These are phyloP conservation scores for Persicaria tinctoria DNA, from an alignment of 148 eudicot species.

Conservation along the genomic window DNA sequence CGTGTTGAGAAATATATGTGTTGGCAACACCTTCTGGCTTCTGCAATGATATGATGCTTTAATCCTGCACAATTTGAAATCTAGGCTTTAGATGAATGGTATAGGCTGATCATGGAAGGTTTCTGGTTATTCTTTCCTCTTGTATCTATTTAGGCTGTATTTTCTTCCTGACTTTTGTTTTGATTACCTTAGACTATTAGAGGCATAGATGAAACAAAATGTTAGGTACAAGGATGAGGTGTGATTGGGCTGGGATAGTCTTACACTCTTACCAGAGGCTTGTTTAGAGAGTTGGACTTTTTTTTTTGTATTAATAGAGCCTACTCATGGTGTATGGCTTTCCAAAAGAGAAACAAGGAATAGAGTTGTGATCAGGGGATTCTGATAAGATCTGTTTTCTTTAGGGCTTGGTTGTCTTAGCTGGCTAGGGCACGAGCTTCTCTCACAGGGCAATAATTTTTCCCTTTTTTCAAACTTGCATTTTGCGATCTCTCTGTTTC, in stretches of 20 bases:
- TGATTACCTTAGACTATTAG: not conserved
- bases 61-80: not conserved
- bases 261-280: no score
- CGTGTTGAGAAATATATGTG: not conserved
- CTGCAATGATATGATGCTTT: not conserved
- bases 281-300: no score
- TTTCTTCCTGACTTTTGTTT: not conserved
- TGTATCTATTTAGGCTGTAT: not conserved
- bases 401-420: not conserved
- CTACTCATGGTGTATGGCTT: not conserved
- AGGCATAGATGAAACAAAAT: not conserved
- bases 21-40: no score
- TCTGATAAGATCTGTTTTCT: not conserved
- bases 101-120: not conserved
- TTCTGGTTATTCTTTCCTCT: no score
- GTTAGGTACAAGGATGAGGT: not conserved
- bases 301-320: no score
- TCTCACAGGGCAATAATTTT: no score
- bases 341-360: not conserved
- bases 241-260: not conserved
- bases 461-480: no score
- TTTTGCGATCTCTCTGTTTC: not conserved
- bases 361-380: not conserved
- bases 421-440: no score
- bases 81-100: no score